These are phyloP conservation scores for Fusarium solani-melongenae DNA, from an alignment of 2,329 filamentous ascomycete species.

Conservation along the genomic window DNA sequence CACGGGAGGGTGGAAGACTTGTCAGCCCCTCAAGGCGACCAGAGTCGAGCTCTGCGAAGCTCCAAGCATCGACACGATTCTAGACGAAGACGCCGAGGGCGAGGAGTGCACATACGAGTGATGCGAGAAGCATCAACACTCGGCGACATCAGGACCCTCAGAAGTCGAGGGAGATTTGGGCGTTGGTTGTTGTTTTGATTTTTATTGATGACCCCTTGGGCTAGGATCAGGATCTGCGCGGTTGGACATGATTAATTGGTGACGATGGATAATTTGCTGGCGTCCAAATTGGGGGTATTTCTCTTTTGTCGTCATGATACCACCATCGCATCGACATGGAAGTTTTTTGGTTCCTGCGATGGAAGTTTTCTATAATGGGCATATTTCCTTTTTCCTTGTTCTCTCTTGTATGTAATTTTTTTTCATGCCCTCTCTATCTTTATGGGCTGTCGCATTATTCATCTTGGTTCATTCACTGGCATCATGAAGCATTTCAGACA, in stretches of 20 bases:
- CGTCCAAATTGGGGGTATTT: not conserved
- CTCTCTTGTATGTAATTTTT: not conserved
- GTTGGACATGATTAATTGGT: not conserved
- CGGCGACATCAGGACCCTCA: not conserved
- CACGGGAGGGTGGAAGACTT: constrained; percentile 48
- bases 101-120: constrained; percentile 31
- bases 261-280: not conserved
- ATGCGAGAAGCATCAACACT: not conserved
- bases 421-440: not conserved
- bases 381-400: not conserved
- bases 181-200: not conserved
- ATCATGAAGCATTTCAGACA: not conserved
- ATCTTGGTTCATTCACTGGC: not conserved
- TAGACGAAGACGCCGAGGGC: constrained; percentile 45
- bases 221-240: not conserved
- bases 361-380: not conserved
- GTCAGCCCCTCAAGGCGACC: constrained; percentile 44
- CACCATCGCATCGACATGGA: constrained; percentile 2
- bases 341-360: not conserved
- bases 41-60: constrained; percentile 23
- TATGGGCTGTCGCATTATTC: not conserved
- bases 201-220: not conserved
- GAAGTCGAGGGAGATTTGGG: not conserved
- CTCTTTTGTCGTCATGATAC: constrained; percentile 15
- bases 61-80: not conserved